Base-by-base conservation (phyloP, 257 asterid species). In the Nicotiana tabacum region DNA sequence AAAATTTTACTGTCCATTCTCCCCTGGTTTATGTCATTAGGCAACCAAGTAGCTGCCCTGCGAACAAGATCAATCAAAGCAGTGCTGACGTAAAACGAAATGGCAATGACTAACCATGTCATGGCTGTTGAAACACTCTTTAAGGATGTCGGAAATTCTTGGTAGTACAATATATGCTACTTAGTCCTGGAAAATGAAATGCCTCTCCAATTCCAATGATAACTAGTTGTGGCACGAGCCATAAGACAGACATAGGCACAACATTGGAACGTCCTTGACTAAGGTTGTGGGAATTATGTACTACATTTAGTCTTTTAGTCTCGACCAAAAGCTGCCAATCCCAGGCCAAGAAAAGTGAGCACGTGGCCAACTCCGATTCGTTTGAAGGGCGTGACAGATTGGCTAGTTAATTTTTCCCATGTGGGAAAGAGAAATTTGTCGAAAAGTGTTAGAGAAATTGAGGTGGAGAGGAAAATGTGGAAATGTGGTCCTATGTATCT, bases 91-190 rank as follows among this genome's bases (percentile, higher is more conserved):
- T 67, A 85, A 37, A 17, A 85, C 0, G 78, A 81, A 58, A 85
- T 10, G 0, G 93, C 97, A 6, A 89, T 84, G 16, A 80, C 84
- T 90, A 93, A 7, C 5, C 94, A 90, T 5, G 90, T 86, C 4
- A 91, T 85, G 15, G 94, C 92, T 18, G 97, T 89, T 15, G 96
- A 90, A 5, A 92, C 89, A 68, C 84, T 93, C 61, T 89, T 93
- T 60, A 91, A 76, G 1, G 90, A 66, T 0, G 69, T 83, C 0
- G 97, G 95, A 83, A 93, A 93, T n/a, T 91, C 97, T 81, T 87
- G 91, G 70, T 91, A 93, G 43, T 90, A 93, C 7, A 91, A 24
- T 24, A 24, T 24, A 77, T 1, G 90, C 86, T 29, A 91, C 83
- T 6, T 93, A 24, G 90, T 46, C 92, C 92, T 0, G 94, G 93